Conservation (phyloP, 78 protist species). For the Bodo saltans region DNA sequence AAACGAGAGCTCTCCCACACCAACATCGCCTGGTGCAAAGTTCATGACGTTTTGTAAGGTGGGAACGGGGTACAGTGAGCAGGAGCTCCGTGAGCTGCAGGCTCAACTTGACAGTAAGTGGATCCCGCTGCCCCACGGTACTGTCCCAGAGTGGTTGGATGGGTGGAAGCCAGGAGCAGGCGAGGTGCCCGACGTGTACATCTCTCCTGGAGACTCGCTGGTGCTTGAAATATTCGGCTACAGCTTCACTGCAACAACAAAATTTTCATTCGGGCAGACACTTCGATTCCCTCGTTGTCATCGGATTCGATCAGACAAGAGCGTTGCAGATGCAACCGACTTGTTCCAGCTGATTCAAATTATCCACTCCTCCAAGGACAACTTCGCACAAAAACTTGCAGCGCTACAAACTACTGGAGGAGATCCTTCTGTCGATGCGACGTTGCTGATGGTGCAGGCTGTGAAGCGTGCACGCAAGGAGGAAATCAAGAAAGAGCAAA, state of each 20-base stretch:
- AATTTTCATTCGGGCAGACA: constrained; percentile 53
- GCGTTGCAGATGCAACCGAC: constrained; percentile 14
- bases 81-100: constrained; percentile 52
- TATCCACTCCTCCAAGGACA: not conserved
- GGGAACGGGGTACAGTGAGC: constrained; percentile 65
- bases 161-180: constrained; percentile 53
- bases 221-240: constrained; percentile 67
- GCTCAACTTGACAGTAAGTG: constrained; percentile 57
- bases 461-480: not conserved
- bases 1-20: not conserved
- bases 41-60: constrained; percentile 52
- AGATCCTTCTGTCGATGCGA: not conserved
- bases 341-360: not conserved
- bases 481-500: constrained; percentile 11
- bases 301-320: constrained; percentile 63
- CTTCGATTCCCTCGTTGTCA: constrained; percentile 77
- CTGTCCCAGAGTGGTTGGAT: constrained; percentile 22
- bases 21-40: not conserved
- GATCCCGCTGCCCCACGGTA: constrained; percentile 19
- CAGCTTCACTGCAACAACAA: constrained; percentile 42
- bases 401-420: not conserved
- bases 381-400: not conserved
- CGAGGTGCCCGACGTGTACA: constrained; percentile 68
- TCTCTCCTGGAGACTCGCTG: constrained; percentile 47
- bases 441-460: not conserved